phyloP scores from a whole-genome alignment of 163 green algal species.

The Scenedesmus sp. region DNA sequence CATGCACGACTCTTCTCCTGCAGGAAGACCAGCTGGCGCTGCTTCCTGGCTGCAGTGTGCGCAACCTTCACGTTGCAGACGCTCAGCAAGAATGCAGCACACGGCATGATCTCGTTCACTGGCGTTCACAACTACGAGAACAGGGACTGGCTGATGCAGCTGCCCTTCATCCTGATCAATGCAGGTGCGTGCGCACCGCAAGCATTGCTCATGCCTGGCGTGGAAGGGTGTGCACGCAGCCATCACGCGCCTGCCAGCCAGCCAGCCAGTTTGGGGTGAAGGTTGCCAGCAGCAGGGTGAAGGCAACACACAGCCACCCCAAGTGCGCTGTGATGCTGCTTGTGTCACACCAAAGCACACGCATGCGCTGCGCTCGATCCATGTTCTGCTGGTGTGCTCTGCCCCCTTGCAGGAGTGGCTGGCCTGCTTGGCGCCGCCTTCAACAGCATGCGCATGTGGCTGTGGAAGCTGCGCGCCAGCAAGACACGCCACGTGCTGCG shows the following conservation, averaged over 20 bases:
- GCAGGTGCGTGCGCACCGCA: slow-evolving; percentile 41
- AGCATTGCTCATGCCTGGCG: not conserved
- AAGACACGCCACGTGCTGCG: slow-evolving; percentile 73
- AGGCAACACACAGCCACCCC: too few species aligned
- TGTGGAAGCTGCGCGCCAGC: slow-evolving; percentile 70
- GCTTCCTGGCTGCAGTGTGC: slow-evolving; percentile 84
- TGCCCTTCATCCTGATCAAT: slow-evolving; percentile 87
- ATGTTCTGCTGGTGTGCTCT: not conserved
- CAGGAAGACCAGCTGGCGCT: slow-evolving; percentile 91
- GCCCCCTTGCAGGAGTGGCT: slow-evolving; percentile 60
- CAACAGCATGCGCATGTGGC: slow-evolving; percentile 83
- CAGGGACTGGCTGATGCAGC: slow-evolving; percentile 86
- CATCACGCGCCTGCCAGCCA: too few species aligned
- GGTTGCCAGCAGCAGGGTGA: too few species aligned
- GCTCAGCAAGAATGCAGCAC: slow-evolving; percentile 62
- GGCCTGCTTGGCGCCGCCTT: slow-evolving; percentile 87
- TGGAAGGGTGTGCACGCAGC: not conserved
- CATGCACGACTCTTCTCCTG: slow-evolving; percentile 27
- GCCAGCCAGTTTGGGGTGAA: too few species aligned
- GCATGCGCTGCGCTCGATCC: not conserved
- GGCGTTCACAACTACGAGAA: slow-evolving; percentile 72
- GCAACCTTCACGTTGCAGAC: slow-evolving; percentile 76
- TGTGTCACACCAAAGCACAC: not conserved
- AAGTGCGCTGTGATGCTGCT: not conserved
- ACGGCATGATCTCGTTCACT: slow-evolving; percentile 81